phyloP scores from a whole-genome alignment of 2,329 filamentous ascomycete genomes.

The Colletotrichum sp. region DNA sequence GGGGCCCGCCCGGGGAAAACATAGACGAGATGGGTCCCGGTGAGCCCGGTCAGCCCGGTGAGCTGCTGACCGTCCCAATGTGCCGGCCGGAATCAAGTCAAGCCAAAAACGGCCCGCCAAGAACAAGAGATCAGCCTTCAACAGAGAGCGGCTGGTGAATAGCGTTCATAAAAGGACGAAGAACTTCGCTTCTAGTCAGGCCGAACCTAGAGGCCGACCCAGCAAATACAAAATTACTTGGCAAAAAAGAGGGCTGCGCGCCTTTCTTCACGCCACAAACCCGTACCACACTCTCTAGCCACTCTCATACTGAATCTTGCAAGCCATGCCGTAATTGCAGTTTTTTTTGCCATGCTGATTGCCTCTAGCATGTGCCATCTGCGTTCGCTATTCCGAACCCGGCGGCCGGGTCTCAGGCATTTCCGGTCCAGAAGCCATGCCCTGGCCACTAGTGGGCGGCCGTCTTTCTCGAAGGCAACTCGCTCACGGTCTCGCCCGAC shows the following conservation, averaged over 20 bases:
- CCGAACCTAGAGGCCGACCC: not conserved
- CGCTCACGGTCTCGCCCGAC: not conserved
- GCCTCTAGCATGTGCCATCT: not conserved
- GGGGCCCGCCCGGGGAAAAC: not conserved
- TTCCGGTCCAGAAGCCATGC: slow-evolving; percentile 8
- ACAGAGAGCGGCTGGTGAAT: slow-evolving; percentile 17
- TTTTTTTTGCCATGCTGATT: not conserved
- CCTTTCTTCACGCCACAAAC: not conserved
- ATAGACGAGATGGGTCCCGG: not conserved
- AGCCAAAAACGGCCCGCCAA: slow-evolving; percentile 15
- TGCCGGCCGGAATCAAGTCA: not conserved
- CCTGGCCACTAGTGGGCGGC: not conserved
- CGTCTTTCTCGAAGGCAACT: not conserved
- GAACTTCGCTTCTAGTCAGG: slow-evolving; percentile 10
- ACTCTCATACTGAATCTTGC: not conserved
- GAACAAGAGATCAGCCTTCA: slow-evolving; percentile 19
- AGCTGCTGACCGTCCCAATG: slow-evolving; percentile 4
- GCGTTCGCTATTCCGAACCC: not conserved
- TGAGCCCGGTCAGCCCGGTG: slow-evolving; percentile 7
- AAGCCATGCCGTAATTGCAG: slow-evolving; percentile 11
- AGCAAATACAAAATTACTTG: not conserved
- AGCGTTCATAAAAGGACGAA: not conserved
- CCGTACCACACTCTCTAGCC: not conserved
- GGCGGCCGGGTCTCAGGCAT: not conserved
- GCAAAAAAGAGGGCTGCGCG: not conserved